Conservation (phyloP, 768 basidiomycete genomes). For the Paxillus ammoniavirescens region DNA sequence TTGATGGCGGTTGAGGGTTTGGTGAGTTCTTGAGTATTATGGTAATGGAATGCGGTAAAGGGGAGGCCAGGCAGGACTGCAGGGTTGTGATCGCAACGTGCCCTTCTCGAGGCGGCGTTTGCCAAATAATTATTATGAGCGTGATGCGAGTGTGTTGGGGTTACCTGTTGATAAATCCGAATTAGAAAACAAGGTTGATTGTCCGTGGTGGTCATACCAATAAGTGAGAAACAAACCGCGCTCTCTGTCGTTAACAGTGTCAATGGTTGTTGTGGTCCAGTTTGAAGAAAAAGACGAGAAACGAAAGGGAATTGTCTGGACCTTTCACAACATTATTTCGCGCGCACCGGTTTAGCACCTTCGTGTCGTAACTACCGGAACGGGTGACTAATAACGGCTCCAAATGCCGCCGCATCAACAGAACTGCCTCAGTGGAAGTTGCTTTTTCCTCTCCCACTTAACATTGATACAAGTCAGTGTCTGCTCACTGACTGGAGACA, state of each 20-base stretch:
- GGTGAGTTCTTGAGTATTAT: conserved; percentile 29
- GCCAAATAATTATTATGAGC: conserved; percentile 39
- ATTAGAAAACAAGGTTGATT: conserved; percentile 21
- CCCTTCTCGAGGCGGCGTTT: conserved; percentile 56
- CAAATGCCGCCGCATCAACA: neutral
- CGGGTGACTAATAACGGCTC: conserved; percentile 26
- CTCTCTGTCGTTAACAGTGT: conserved; percentile 13
- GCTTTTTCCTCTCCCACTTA: neutral
- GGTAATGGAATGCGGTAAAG: conserved; percentile 55
- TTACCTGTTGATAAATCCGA: conserved; percentile 16
- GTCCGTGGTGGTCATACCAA: conserved; percentile 15
- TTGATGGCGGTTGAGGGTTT: conserved; percentile 38
- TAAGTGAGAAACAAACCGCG: conserved; percentile 6
- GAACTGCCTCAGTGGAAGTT: neutral
- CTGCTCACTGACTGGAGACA: neutral
- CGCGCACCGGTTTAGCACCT: conserved; percentile 32
- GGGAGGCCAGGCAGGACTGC: conserved; percentile 48
- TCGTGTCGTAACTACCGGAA: conserved; percentile 31
- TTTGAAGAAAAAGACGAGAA: conserved; percentile 17
- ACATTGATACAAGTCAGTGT: no score
- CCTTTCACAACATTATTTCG: neutral
- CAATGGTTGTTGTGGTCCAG: conserved; percentile 13
- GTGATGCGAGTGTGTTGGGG: conserved; percentile 20
- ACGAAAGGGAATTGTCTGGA: conserved; percentile 1
- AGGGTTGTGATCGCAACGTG: conserved; percentile 82